Percentiles rank a stretch among this genome's conserved stretches.
phyloP scores from a whole-genome alignment of 2,329 filamentous ascomycete species.

The Hypoxylon sp. region DNA sequence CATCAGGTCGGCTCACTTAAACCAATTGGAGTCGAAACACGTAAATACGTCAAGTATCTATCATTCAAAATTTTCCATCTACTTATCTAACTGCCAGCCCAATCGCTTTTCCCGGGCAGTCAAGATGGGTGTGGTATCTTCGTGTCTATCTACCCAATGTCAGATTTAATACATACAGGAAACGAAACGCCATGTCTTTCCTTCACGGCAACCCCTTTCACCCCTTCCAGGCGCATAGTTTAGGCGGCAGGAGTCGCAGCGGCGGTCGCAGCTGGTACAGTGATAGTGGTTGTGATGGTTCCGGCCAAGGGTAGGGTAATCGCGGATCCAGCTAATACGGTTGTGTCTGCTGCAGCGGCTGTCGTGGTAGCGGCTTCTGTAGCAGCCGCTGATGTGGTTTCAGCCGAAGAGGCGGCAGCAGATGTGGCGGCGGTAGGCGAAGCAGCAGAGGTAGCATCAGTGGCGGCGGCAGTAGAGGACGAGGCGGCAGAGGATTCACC shows the following conservation, averaged over 20 bases:
- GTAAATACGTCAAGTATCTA: too few relatives aligned
- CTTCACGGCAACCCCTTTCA: neutral
- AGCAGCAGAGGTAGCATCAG: slow-evolving; percentile 2
- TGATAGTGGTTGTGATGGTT: slow-evolving; percentile 26
- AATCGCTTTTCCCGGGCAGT: too few relatives aligned
- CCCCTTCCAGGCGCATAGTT: neutral
- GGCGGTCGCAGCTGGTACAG: slow-evolving; percentile 21
- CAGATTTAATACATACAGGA: slow-evolving; percentile 8
- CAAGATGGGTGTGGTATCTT: too few relatives aligned
- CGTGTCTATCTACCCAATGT: neutral
- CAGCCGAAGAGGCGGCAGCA: neutral
- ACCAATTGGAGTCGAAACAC: too few relatives aligned
- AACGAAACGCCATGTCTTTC: neutral
- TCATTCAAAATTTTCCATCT: too few relatives aligned
- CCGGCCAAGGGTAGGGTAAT: too few relatives aligned
- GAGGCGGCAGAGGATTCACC: slow-evolving; percentile 8
- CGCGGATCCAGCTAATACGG: too few relatives aligned
- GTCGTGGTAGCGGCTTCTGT: slow-evolving; percentile 22
- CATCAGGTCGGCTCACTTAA: too few relatives aligned
- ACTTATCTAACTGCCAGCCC: too few relatives aligned
- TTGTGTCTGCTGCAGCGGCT: slow-evolving; percentile 18
- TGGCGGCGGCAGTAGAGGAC: neutral
- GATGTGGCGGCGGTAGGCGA: neutral
- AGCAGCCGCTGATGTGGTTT: slow-evolving; percentile 2
- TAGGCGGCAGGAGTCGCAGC: slow-evolving; percentile 15